Evolutionary conservation across 2,329 filamentous ascomycete genomes (phyloP).

Genomic region (Bipolaris sorokiniana): DNA sequence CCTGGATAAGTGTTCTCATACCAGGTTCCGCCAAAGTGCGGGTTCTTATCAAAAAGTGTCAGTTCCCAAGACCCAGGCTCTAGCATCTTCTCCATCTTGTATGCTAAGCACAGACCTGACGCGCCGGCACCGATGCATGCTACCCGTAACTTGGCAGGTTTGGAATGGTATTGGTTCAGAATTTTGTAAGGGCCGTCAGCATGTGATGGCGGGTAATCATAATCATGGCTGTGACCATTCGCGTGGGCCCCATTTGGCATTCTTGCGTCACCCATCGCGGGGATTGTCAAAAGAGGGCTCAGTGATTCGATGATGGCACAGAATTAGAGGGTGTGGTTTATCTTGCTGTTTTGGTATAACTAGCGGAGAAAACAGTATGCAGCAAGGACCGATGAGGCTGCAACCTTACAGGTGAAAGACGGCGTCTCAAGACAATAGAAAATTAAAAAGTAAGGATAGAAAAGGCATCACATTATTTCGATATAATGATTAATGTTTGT

Average conservation of each 20-base stretch:
- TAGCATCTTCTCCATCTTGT: constrained; percentile 45
- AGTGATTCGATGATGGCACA: neutral
- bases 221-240: constrained; percentile 35
- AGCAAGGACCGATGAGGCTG: neutral
- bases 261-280: constrained; percentile 38
- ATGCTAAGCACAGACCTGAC: constrained; percentile 40
- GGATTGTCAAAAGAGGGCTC: neutral
- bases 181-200: constrained; percentile 40
- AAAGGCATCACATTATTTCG: constrained; percentile 25
- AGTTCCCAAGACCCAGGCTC: constrained; percentile 38
- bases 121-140: constrained; percentile 40
- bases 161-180: constrained; percentile 44
- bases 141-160: constrained; percentile 39
- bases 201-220: constrained; percentile 41
- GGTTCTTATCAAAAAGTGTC: constrained; percentile 41
- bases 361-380: too few species aligned
- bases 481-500: constrained; percentile 22
- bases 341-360: neutral
- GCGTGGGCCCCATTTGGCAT: constrained; percentile 37
- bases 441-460: neutral
- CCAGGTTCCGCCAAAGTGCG: constrained; percentile 42
- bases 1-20: constrained; percentile 47
- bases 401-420: constrained; percentile 1
- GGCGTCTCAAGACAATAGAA: constrained; percentile 5
- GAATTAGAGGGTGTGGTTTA: neutral